These are phyloP conservation scores for Schoenoplectus tabernaemontani DNA, from an alignment of 202 grass and related monocot genomes.

Conservation along the genomic window DNA sequence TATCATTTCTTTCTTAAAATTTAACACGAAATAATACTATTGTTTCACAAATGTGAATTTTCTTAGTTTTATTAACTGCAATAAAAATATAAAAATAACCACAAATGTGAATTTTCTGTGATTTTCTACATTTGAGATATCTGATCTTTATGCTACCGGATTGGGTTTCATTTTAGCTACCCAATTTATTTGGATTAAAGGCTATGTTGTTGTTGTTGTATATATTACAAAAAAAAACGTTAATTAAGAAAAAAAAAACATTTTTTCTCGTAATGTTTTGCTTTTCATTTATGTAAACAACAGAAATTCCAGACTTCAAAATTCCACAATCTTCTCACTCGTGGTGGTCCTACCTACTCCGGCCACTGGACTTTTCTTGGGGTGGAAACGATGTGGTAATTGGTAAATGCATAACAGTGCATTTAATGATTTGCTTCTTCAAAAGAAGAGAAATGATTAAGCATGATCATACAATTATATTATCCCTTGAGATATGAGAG, in stretches of 20 bases:
- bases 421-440: slow-evolving; percentile 20
- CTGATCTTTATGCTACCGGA: too few species aligned
- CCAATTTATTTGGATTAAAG: too few species aligned
- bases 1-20: not conserved
- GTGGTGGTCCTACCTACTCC: not conserved
- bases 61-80: not conserved
- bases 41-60: not conserved
- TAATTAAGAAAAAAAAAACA: not conserved
- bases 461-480: slow-evolving; percentile 23
- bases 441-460: slow-evolving; percentile 22
- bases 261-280: too few species aligned
- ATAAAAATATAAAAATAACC: not conserved
- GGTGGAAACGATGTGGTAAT: not conserved
- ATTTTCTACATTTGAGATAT: too few species aligned
- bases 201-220: too few species aligned
- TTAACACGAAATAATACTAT: not conserved
- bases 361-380: slow-evolving; percentile 10
- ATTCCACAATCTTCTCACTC: slow-evolving; percentile 3
- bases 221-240: not conserved
- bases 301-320: not conserved
- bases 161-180: too few species aligned
- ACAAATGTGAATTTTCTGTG: too few species aligned
- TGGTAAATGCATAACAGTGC: slow-evolving; percentile 4
- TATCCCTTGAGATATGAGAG: slow-evolving; percentile 15
- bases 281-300: not conserved